Conservation (phyloP, 768 basidiomycete genomes). For the Kwoniella sp. region DNA sequence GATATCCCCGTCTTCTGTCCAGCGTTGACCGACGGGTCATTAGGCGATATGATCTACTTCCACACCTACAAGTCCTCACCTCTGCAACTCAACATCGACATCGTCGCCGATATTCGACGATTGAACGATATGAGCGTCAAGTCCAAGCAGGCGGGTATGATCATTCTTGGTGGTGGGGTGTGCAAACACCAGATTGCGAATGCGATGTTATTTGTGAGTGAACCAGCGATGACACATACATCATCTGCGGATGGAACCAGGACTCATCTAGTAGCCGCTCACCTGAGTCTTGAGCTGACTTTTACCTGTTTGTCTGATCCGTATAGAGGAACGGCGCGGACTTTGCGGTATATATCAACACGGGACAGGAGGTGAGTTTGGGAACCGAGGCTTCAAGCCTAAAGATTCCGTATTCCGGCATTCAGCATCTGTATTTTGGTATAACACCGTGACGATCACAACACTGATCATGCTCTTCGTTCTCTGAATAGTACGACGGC, state of each 20-base stretch:
- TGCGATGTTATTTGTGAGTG: slow-evolving; percentile 91
- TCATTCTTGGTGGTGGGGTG: slow-evolving; percentile 94
- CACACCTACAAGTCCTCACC: slow-evolving; percentile 89
- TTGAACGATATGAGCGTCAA: slow-evolving; percentile 86
- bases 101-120: slow-evolving; percentile 87
- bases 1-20: slow-evolving; percentile 98
- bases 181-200: slow-evolving; percentile 99
- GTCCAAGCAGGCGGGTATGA: slow-evolving; percentile 95
- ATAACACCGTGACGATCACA: not conserved
- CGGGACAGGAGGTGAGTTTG: slow-evolving; percentile 79
- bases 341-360: slow-evolving; percentile 96
- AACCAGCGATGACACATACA: too few species aligned
- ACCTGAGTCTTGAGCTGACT: not conserved
- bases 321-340: slow-evolving; percentile 93
- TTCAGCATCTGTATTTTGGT: too few species aligned
- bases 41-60: slow-evolving; percentile 99
- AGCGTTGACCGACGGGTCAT: slow-evolving; percentile 93
- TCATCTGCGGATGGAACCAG: not conserved
- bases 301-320: slow-evolving; percentile 9
- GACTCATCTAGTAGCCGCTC: not conserved
- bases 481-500: slow-evolving; percentile 71
- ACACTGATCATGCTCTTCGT: not conserved
- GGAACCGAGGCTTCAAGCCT: too few species aligned
- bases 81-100: slow-evolving; percentile 74
- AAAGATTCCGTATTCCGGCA: too few species aligned